Conservation (phyloP, 805 yeast genomes). For the Cyberlindnera samutprakarnensis region DNA sequence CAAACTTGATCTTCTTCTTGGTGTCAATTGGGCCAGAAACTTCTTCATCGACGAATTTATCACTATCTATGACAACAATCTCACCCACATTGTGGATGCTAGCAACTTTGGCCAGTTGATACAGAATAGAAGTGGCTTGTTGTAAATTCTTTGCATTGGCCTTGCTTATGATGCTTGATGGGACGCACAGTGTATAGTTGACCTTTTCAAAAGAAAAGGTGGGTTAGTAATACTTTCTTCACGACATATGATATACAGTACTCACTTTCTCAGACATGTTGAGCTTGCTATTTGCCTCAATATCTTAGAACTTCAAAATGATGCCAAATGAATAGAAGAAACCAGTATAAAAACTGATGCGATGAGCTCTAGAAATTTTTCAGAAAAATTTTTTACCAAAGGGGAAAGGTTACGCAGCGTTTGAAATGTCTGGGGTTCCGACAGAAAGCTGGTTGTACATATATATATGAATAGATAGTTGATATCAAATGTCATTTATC, state of each 20-base stretch:
- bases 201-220: too few relatives aligned
- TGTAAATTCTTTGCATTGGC: constrained; percentile 56
- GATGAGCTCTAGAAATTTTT: too few relatives aligned
- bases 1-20: constrained; percentile 25
- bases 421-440: too few relatives aligned
- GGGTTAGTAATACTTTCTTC: too few relatives aligned
- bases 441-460: too few relatives aligned
- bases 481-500: too few relatives aligned
- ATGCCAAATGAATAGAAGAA: background rate
- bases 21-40: constrained; percentile 18
- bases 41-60: constrained; percentile 21
- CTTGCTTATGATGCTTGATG: constrained; percentile 52
- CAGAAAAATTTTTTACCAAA: too few relatives aligned
- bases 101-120: constrained; percentile 74
- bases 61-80: constrained; percentile 58
- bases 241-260: too few relatives aligned
- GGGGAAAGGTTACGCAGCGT: too few relatives aligned
- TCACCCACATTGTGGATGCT: constrained; percentile 67
- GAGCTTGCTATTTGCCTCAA: background rate
- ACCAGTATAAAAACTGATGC: background rate
- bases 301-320: background rate
- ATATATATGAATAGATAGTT: too few relatives aligned
- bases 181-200: constrained; percentile 60
- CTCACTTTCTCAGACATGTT: background rate
- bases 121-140: constrained; percentile 65